Base-by-base conservation (phyloP, 805 yeast species). In the Debaryomyces castellii region DNA sequence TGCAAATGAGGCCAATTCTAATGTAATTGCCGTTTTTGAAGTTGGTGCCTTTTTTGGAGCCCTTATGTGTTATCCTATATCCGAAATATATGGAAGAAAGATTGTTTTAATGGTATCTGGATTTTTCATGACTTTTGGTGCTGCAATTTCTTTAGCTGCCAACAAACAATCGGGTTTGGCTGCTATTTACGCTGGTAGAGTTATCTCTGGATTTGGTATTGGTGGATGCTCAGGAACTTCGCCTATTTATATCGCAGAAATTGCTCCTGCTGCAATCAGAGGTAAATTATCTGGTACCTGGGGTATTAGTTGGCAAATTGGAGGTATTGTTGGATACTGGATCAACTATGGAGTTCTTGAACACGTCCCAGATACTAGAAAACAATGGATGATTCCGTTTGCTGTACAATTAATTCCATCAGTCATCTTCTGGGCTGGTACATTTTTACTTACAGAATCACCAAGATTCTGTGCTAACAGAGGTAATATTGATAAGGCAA, bases 21-120 rank as follows among this genome's bases (percentile, higher is more conserved):
- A 73, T 44, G 65, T 77, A 23, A 74, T 76, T 25, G 74, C 80
- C 3, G 65, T 75, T 20, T 76, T 76, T 63, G 80, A 77, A 47
- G 80, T 76, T 3, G 81, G 80, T 8, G 77, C 78, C 5, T 76
- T 75, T 57, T 76, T 73, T 52, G 81, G 80, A 14, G 60, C 77
- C 6, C 54, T 74, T 3, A 47, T 68, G 25, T 65, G 74, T 32
- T 75, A 74, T 47, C 78, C 77, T 0, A 45, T 76, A 11, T 73
- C 74, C 2, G 71, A 69, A 30, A 55, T 59, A 41, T 55, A 54
- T 27, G 81, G 80, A 3, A 58, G 80, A 32, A 65, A 66, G 40
- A 43, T 58, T 7, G 73, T 76, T 1, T 60, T 77, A 44, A 58
- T 66, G 4, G 45, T 68, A 5, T 64, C 77, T 14, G 76, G 78